Base-by-base conservation (phyloP, 1,284 basidiomycete genomes). In the Cerioporus squamosus region DNA sequence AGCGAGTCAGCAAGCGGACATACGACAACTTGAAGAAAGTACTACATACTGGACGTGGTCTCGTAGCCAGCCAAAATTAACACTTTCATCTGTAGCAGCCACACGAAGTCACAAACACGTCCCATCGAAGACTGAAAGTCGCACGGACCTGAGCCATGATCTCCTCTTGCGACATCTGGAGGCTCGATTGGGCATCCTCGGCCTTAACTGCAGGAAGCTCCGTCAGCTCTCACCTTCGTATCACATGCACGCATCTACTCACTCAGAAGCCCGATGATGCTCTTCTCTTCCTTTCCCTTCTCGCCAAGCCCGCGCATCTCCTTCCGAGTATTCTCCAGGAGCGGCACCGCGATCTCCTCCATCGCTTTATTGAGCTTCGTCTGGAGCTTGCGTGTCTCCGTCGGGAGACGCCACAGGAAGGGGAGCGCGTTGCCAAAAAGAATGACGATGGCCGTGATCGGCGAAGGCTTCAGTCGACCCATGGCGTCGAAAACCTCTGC, bases 131-230 rank as follows among this genome's bases (percentile, higher is more conserved):
- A 39, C 38, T 31, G 24, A 5, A n/a, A 29, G 9, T 38, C 17
- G 18, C 9, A 36, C 52, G 10, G 26, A 72, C 75, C 74, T 87
- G 84, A 0, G 87, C 85, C 43, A 87, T 63, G 18, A 93, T 83
- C 68, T 94, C 92, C 20, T 86, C 84, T 50, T 84, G 78, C 2
- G 83, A 80, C 78, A 93, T 78, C 43, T 74, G 75, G 48, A 83
- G 68, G 20, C 72, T 73, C 0, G 75, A 70, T 24, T 73, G 73
- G 1, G 71, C 65, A 51, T 66, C 71, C 67, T 86, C 82, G 1
- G 83, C 82, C 63, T 82, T 84, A 44, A 86, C 84, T 86, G 47
- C 3, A 56, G 20, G 39, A 57, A 38, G 14, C 14, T 18, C 15
- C 23, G 42, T 48, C 2, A 61, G 40, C 12, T 3, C 33, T 9